Evolutionary conservation across 2,329 filamentous ascomycete genomes (phyloP), one percentile per base, ranked within the genome.

Genomic region (Pyrenophora tritici-repentis): DNA sequence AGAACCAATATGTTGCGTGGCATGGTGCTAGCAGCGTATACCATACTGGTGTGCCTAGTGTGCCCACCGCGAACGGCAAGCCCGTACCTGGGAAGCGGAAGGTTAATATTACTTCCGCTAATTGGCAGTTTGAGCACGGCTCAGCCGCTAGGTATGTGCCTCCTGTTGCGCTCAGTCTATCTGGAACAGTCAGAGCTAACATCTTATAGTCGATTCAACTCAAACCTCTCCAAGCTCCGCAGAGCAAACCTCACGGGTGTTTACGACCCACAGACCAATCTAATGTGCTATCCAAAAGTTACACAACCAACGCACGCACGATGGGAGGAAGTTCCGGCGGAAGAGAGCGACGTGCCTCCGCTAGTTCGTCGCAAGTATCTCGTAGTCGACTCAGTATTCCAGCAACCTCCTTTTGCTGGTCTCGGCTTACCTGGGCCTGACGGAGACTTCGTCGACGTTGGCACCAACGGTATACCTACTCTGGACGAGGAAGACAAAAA

Each of bases 1-100:
- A 93, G 77, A 99, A 99, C 70, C 92, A 97, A 73, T 99, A 97
- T 69, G 94, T 99, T 22, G 94, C 94, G 22, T 99, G 94, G 94
- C 92, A 96, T 72, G 94, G 94, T 42, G 94, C 94, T 40, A 97
- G 93, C 72, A 87, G 90, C 33, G 94, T 99, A 18, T 99, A 99
- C 72, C 91, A 97, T 71, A 91, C 89, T 10, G 87, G 86, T 49
- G 84, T 82, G 1, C 90, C 91, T 1, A 86, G 87, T 17, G 85
- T 90, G n/a, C 90, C 91, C 2, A 79, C 87, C 50, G 86, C 85
- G 26, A 86, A 81, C 53, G 88, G 89, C 50, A 96, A 95, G 74
- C 80, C 78, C 29, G 74, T 85, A 6, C 89, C 92, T 61, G 83
- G 83, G 57, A 96, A 95, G 78, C 84, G 89, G 61, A 89, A 88